These are phyloP conservation scores for Botrytis fabae DNA, from an alignment of 2,329 filamentous ascomycete genomes.

Conservation along the genomic window DNA sequence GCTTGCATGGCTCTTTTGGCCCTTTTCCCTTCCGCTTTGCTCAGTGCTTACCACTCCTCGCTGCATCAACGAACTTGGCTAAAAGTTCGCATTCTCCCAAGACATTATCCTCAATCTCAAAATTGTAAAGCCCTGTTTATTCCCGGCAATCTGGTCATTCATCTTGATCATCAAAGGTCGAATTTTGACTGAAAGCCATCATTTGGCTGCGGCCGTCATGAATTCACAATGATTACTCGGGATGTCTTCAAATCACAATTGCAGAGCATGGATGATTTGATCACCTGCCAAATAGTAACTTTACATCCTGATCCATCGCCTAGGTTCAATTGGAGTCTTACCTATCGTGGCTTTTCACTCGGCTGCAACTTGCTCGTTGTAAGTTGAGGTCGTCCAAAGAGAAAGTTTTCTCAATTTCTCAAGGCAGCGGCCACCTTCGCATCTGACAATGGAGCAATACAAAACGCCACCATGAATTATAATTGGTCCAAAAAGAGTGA, in stretches of 20 bases:
- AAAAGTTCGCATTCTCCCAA: not conserved
- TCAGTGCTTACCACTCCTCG: not conserved
- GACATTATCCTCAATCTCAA: not conserved
- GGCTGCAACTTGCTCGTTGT: conserved; percentile 15
- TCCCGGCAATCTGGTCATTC: conserved; percentile 16
- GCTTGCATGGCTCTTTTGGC: conserved; percentile 10
- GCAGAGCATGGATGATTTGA: conserved; percentile 21
- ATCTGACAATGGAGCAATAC: conserved; percentile 11
- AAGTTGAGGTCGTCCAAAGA: conserved; percentile 15
- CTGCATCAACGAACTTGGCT: not conserved
- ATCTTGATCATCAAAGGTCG: not conserved
- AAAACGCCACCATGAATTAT: conserved; percentile 2
- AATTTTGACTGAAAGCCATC: conserved; percentile 4
- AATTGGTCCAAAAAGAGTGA: not conserved
- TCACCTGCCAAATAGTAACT: conserved; percentile 22
- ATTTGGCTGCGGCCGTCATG: conserved; percentile 7
- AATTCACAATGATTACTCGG: not conserved
- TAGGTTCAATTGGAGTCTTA: conserved; percentile 24
- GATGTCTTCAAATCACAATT: conserved; percentile 18
- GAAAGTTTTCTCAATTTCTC: conserved; percentile 7
- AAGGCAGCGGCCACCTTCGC: conserved; percentile 19
- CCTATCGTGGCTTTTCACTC: conserved; percentile 22
- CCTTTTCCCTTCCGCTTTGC: not conserved
- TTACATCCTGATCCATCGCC: conserved; percentile 15
- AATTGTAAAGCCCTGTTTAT: not conserved